These are phyloP conservation scores for Phellopilus nigrolimitatus DNA, from an alignment of 1,284 basidiomycete genomes.

Conservation along the genomic window DNA sequence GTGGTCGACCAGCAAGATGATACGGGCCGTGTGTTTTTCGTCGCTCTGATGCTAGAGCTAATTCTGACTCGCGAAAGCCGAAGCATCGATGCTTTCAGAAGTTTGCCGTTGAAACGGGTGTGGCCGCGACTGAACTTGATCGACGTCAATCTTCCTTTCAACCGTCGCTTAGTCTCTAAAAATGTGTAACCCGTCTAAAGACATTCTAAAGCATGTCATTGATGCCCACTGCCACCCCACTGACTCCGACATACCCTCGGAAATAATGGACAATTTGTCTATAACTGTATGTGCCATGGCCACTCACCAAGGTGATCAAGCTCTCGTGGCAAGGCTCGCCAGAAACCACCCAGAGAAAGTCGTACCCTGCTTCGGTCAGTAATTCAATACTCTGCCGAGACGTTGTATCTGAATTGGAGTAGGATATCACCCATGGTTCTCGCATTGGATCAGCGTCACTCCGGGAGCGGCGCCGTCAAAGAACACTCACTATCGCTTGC, in stretches of 20 bases:
- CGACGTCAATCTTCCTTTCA: conserved; percentile 11
- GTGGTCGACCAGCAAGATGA: not conserved
- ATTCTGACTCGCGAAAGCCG: not conserved
- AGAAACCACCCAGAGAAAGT: conserved; percentile 56
- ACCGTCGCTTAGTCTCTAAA: conserved; percentile 3
- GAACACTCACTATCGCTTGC: conserved; percentile 58
- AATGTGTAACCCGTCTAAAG: conserved; percentile 25
- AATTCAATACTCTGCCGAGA: conserved; percentile 4
- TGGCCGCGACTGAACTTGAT: not conserved
- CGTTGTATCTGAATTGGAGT: conserved; percentile 16
- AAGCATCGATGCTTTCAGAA: not conserved
- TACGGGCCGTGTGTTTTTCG: not conserved
- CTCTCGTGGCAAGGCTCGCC: conserved; percentile 57
- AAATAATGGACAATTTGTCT: conserved; percentile 45
- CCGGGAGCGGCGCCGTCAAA: conserved; percentile 36
- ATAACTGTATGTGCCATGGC: conserved; percentile 76
- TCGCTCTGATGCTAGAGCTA: not conserved
- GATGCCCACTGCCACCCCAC: conserved; percentile 84
- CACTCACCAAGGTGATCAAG: conserved; percentile 56
- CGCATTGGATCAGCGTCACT: conserved; percentile 57
- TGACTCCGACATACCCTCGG: conserved; percentile 46
- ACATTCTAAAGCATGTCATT: conserved; percentile 57
- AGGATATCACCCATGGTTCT: conserved; percentile 87
- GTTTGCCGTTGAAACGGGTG: no score
- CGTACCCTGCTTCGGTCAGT: conserved; percentile 71